These are phyloP conservation scores for Pseudoperonospora humuli DNA, from an alignment of 352 stramenopile genomes.

Conservation along the genomic window DNA sequence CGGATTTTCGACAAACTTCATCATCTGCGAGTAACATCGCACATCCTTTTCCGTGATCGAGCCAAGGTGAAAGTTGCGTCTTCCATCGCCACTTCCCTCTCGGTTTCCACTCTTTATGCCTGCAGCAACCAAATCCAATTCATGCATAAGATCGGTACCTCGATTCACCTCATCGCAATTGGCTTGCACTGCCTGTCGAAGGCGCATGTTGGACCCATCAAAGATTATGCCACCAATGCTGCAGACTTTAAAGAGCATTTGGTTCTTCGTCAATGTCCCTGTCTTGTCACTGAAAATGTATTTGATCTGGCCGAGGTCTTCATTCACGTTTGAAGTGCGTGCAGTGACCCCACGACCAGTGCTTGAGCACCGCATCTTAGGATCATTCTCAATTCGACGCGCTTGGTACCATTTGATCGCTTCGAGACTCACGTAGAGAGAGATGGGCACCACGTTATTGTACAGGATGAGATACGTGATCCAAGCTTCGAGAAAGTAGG, in stretches of 20 bases:
- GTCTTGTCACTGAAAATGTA: conserved; percentile 99
- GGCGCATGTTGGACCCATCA: conserved; percentile 59
- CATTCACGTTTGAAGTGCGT: conserved; percentile 90
- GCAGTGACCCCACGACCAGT: conserved; percentile 70
- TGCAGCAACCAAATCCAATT: conserved; percentile 4
- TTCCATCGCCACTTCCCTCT: conserved; percentile 12
- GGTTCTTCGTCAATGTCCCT: conserved; percentile 97
- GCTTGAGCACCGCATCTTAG: conserved; percentile 43
- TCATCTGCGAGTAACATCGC: conserved; percentile 49
- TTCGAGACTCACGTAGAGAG: conserved; percentile 96
- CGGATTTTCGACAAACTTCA: conserved; percentile 62
- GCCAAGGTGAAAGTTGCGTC: conserved; percentile 29
- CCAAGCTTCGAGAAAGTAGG: conserved; percentile 52
- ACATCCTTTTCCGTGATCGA: conserved; percentile 65
- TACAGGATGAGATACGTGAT: conserved; percentile 82
- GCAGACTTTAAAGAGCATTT: conserved; percentile 96
- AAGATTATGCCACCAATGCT: conserved; percentile 89
- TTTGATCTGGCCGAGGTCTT: conserved; percentile 95
- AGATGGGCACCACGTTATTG: conserved; percentile 94
- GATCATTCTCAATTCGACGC: conserved; percentile 86
- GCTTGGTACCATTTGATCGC: conserved; percentile 94
- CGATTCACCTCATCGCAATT: conserved; percentile 10
- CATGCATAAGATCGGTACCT: conserved; percentile 17
- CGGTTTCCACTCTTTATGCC: conserved; percentile 3
- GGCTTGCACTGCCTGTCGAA: conserved; percentile 33